phyloP scores from a whole-genome alignment of 2,329 filamentous ascomycete species.

The Bipolaris victoriae region DNA sequence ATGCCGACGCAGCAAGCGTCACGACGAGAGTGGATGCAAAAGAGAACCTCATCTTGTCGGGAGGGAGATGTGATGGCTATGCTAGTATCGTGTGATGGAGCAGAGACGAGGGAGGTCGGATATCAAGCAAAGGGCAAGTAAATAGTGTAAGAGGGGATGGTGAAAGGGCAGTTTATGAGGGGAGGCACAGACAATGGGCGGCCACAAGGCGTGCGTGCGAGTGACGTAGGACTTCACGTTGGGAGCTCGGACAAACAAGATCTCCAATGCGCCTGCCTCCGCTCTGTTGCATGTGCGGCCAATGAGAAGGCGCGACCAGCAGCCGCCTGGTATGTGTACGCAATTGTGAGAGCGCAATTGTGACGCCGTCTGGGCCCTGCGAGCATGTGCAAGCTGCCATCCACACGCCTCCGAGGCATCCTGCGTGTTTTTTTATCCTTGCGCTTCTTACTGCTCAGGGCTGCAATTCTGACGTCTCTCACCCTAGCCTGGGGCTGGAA shows the following conservation, averaged over 20 bases:
- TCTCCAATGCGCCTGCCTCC: slow-evolving; percentile 26
- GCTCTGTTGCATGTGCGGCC: slow-evolving; percentile 17
- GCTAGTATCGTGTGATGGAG: slow-evolving; percentile 30
- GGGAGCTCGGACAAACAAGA: slow-evolving; percentile 27
- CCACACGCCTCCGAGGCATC: slow-evolving; percentile 1
- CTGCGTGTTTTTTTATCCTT: background rate
- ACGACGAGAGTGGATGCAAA: slow-evolving; percentile 72
- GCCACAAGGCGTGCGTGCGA: slow-evolving; percentile 18
- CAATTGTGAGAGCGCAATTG: slow-evolving; percentile 30
- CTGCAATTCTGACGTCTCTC: background rate
- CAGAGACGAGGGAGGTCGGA: slow-evolving; percentile 15
- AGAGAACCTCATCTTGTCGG: slow-evolving; percentile 73
- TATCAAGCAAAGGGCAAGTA: slow-evolving; percentile 11
- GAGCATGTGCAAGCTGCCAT: slow-evolving; percentile 2
- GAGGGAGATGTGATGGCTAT: slow-evolving; percentile 17
- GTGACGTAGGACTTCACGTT: slow-evolving; percentile 44
- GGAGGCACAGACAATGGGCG: slow-evolving; percentile 34
- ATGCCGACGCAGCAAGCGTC: slow-evolving; percentile 72
- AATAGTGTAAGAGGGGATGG: slow-evolving; percentile 19
- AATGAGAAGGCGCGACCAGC: slow-evolving; percentile 27
- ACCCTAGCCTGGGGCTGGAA: background rate
- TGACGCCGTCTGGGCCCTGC: slow-evolving; percentile 15
- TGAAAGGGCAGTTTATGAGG: slow-evolving; percentile 33
- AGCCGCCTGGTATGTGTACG: slow-evolving; percentile 27
- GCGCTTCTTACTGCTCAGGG: background rate